Conservation (phyloP, 305 asterid genomes). For the Lippia alba region DNA sequence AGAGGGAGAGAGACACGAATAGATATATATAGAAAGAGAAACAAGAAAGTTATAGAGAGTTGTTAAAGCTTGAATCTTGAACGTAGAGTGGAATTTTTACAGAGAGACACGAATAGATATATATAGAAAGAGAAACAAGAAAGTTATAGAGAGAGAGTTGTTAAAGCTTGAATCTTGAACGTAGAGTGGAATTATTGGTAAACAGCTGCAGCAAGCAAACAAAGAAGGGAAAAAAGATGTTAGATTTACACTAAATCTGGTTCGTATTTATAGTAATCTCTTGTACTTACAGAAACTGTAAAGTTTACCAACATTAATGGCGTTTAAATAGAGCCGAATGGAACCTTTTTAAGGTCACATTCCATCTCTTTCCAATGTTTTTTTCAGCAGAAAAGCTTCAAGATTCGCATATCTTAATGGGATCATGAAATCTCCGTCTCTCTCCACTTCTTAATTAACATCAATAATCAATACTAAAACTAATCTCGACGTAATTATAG, state of each 20-base stretch:
- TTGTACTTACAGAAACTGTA: neutral
- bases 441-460: neutral
- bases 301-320: conserved; percentile 10
- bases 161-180: conserved; percentile 43
- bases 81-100: conserved; percentile 48
- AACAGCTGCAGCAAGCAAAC: conserved; percentile 38
- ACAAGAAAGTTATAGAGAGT: conserved; percentile 27
- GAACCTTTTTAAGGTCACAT: conserved; percentile 41
- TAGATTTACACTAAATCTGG: conserved; percentile 17
- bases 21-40: conserved; percentile 13
- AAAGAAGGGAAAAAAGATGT: conserved; percentile 18
- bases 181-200: conserved; percentile 54
- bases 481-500: too few species aligned
- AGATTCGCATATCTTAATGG: conserved; percentile 23
- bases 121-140: conserved; percentile 17
- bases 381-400: conserved; percentile 22
- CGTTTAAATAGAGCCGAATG: conserved; percentile 38
- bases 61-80: conserved; percentile 43
- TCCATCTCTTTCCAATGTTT: conserved; percentile 20
- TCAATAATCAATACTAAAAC: too few species aligned
- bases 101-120: conserved; percentile 23
- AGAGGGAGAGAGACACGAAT: conserved; percentile 19
- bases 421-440: conserved; percentile 7
- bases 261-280: conserved; percentile 3
- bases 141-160: conserved; percentile 33